Base-by-base conservation (phyloP, 257 asterid genomes). In the Agastache rugosa region DNA sequence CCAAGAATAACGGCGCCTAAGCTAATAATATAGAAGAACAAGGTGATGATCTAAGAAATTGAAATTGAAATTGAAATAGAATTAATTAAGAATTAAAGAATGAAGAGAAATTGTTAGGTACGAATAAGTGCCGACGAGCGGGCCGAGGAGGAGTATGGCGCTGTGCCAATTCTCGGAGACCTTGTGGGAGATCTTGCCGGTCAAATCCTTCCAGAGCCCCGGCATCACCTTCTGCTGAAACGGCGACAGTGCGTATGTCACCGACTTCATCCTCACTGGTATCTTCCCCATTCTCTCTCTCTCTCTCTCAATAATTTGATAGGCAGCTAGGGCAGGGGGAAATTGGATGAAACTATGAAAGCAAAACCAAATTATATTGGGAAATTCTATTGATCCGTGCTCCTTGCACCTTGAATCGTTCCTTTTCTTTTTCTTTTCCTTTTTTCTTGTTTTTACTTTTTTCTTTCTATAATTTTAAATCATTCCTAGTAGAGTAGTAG, bases 171-270 rank as follows among this genome's bases (percentile, higher is more conserved):
- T 91, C 45, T 88, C 96, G 41, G 93, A 72, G 75, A 90, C 66
- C 80, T 93, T 93, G 89, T 93, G 98, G 75, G 86, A 79, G 87
- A 91, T 84, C 83, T 93, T 91, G 14, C 85, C 81, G 11, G 97
- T 81, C 6, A 93, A 70, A 68, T 91, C 97, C 68, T 90, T 93
- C 96, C 92, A 91, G 55, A 93, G 90, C 12, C 98, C 98, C 0
- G 97, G 79, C 98, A 93, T 91, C 72, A 91, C 88, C 84, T 93
- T 88, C 87, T 91, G 96, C 83, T 90, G 96, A 71, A 85, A 91
- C 3, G 97, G 98, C 0, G 98, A 93, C 6, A 93, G 58, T 1
- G 97, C 96, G 87, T 93, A 93, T 8, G 87, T 81, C 74, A 93
- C 98, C 60, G 85, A 89, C 96, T 88, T 91, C 97, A 93, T 55